Conservation (phyloP, 164 flowering plant genomes). For the Chimonanthus praecox region DNA sequence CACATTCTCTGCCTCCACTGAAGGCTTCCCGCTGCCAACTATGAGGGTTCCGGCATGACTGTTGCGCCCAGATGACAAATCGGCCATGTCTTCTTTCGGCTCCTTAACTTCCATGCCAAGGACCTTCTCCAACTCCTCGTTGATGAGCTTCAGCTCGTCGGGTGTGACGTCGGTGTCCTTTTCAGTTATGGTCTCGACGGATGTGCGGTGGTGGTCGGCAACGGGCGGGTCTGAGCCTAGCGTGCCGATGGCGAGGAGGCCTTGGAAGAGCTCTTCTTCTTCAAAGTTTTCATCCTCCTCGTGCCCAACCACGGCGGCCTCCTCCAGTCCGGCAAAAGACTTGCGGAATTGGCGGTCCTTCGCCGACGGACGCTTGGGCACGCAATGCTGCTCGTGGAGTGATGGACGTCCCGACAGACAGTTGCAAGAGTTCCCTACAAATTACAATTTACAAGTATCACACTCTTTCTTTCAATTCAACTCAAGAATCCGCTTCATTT, state of each 20-base stretch:
- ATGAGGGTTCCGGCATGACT: constrained; percentile 69
- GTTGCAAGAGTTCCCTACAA: constrained; percentile 35
- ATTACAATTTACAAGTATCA: no score
- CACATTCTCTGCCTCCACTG: constrained; percentile 29
- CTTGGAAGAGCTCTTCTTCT: constrained; percentile 46
- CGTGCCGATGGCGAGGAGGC: constrained; percentile 81
- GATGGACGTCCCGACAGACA: constrained; percentile 58
- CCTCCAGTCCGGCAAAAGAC: constrained; percentile 61
- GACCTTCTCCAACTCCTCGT: constrained; percentile 77
- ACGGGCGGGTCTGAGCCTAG: constrained; percentile 50
- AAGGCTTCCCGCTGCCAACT: constrained; percentile 50
- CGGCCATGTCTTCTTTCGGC: constrained; percentile 42
- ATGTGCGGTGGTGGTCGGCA: constrained; percentile 15
- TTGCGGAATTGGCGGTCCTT: constrained; percentile 35
- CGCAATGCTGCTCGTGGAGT: constrained; percentile 39
- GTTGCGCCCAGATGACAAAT: constrained; percentile 60
- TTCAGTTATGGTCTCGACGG: constrained; percentile 56
- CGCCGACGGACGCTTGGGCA: constrained; percentile 31
- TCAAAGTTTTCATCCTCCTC: constrained; percentile 35
- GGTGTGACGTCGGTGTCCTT: constrained; percentile 66
- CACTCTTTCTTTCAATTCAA: no score
- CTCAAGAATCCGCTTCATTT: no score
- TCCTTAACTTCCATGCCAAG: constrained; percentile 42
- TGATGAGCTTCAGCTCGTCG: constrained; percentile 64
- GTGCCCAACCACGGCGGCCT: constrained; percentile 33